Evolutionary conservation across 2,329 filamentous ascomycete species (phyloP).

Genomic region (Fusarium newnesense): DNA sequence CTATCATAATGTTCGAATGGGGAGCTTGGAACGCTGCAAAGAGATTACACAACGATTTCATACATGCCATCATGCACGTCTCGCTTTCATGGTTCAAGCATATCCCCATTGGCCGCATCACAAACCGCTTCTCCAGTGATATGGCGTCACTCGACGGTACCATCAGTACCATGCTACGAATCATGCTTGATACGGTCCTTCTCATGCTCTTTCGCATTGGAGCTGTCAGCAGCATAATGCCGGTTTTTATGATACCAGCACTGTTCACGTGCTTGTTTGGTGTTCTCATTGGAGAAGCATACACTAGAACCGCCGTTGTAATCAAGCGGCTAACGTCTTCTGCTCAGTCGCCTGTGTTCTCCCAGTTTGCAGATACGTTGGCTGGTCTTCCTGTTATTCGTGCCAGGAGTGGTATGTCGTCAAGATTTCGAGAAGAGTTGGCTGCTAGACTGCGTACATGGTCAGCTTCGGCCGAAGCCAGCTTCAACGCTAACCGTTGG

Average conservation of each 20-base stretch:
- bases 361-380: constrained; percentile 65
- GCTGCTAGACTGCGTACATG: constrained; percentile 61
- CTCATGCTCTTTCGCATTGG: constrained; percentile 58
- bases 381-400: constrained; percentile 63
- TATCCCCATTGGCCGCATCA: constrained; percentile 62
- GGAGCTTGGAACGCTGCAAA: constrained; percentile 67
- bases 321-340: constrained; percentile 59
- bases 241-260: constrained; percentile 60
- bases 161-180: constrained; percentile 58
- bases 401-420: constrained; percentile 59
- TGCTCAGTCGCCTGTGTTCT: constrained; percentile 64
- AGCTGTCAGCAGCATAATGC: constrained; percentile 62
- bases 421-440: constrained; percentile 59
- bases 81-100: constrained; percentile 68
- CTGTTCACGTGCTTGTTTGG: constrained; percentile 58
- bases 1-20: constrained; percentile 61
- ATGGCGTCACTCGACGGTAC: constrained; percentile 65
- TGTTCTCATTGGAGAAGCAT: constrained; percentile 60
- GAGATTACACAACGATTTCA: constrained; percentile 62
- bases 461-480: constrained; percentile 59
- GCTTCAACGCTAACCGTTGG: constrained; percentile 68
- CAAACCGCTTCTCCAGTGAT: constrained; percentile 67
- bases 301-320: constrained; percentile 60
- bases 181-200: constrained; percentile 54
- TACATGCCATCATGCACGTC: constrained; percentile 62